Evolutionary conservation across 148 eudicot species (phyloP), one percentile per base, ranked within the genome.

Genomic region (Rhododendron mucronatum): DNA sequence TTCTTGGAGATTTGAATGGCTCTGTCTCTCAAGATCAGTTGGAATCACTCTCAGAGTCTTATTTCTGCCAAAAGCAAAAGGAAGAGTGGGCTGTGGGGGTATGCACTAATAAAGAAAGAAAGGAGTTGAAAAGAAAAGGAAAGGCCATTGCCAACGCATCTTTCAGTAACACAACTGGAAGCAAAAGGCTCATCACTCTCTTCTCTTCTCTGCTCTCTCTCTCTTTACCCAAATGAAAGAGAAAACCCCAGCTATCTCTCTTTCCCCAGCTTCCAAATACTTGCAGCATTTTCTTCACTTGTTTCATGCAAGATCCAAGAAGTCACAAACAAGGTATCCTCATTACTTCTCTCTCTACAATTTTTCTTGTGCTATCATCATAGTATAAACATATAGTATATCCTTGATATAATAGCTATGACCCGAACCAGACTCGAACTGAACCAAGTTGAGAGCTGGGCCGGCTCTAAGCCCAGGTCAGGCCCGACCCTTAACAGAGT

Each of bases 301-400:
- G 95, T 93, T 93, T 96, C 95, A 95, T 94, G 98, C 98, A 92
- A 91, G 94, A 93, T 91, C 95, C 96, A 88, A 90, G 85, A 90
- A 81, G 84, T 82, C 93, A 9, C 89, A 88, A 84, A 69, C 94
- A 87, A 92, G 96, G 96, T 93, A 86, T 47, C 33, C 78, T 55
- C 47, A 26, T 23, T 12, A 82, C 77, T 13, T 41, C 71, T n/a
- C 28, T 57, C 77, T 86, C 81, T 47, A 55, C 73, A 50, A 63
- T 69, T 26, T 26, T 88, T 85, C 80, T 50, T 82, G 80, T 20
- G 44, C 50, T 78, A 18, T 44, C 61, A 55, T 55, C 26, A 23
- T 78, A 23, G 30, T 44, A 23, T 37, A 37, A 6, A 21, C 8
- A 8, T 9, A 47, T 47, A 41, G n/a, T 45, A 11, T 78, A 47